phyloP scores from a whole-genome alignment of 1,284 basidiomycete genomes.

The Ganoderma resinaceum region DNA sequence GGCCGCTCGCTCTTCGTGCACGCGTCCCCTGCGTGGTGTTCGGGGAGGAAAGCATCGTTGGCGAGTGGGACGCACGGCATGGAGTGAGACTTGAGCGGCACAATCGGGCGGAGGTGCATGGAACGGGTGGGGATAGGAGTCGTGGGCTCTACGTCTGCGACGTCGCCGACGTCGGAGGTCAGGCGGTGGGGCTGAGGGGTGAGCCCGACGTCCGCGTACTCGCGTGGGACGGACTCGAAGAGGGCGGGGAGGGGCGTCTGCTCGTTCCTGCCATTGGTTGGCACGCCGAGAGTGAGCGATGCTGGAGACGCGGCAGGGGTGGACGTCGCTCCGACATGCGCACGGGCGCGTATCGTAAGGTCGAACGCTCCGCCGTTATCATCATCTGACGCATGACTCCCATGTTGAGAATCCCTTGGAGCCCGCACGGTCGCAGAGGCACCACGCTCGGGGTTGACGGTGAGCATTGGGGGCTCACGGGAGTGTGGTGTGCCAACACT shows the following conservation, averaged over 20 bases:
- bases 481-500: background rate
- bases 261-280: slow-evolving; percentile 1
- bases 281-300: background rate
- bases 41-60: background rate
- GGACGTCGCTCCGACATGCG: background rate
- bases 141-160: background rate
- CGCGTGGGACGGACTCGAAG: slow-evolving; percentile 1
- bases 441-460: background rate
- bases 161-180: background rate
- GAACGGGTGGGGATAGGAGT: background rate
- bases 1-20: background rate
- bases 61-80: background rate
- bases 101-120: background rate
- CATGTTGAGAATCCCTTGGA: background rate
- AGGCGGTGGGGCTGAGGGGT: slow-evolving; percentile 5
- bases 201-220: slow-evolving; percentile 1
- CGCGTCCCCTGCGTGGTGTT: background rate
- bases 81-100: background rate
- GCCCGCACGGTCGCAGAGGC: background rate
- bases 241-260: slow-evolving; percentile 7
- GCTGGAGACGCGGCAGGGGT: background rate
- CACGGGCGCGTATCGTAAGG: background rate
- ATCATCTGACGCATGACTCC: too few species aligned
- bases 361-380: background rate
- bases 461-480: background rate